Base-by-base conservation (phyloP, 257 asterid species). In the Rauvolfia tetraphylla region DNA sequence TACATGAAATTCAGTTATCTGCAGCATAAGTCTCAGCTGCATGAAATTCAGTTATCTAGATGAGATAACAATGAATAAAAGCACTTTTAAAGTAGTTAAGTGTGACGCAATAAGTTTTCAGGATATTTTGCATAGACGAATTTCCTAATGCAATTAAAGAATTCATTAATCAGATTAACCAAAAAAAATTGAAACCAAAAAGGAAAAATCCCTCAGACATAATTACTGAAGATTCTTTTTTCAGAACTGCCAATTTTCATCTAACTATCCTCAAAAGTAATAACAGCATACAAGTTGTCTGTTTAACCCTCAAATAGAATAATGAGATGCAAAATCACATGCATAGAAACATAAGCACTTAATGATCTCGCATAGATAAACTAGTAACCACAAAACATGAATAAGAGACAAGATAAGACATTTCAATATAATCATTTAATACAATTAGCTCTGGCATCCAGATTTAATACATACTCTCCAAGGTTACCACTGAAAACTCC, bases 401-500 rank as follows among this genome's bases (percentile, higher is more conserved):
- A 39, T 25, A 56, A 38, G 38, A 53, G 62, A 68, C 12, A 23
- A 68, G 2, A 42, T 29, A 33, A 18, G 51, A 71, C n/a, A 23
- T 46, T 59, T 54, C 46, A 27, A 46, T 56, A 23, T 18, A 42
- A 54, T 53, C 38, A 63, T 49, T 34, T 5, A 22, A 61, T 27
- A 27, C 14, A 58, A 31, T 63, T 46, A 79, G 59, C 44, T 36
- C 51, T 18, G 48, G 65, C 34, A 44, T 58, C 73, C 38, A 78
- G 88, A 75, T 53, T 54, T 71, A 57, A 85, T 79, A 90, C 99
- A 75, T 92, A 95, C 99, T 95, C 98, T 84, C 96, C 94, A 79
- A 95, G 92, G 89, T 92, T 92, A 82, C 99, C 96, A 57, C 93
- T 93, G 85, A 90, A 90, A 80, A 87, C 89, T 12, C 95, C 96